Base-by-base conservation (phyloP, 1,284 basidiomycete genomes). In the Garcileccinum viscosum region DNA sequence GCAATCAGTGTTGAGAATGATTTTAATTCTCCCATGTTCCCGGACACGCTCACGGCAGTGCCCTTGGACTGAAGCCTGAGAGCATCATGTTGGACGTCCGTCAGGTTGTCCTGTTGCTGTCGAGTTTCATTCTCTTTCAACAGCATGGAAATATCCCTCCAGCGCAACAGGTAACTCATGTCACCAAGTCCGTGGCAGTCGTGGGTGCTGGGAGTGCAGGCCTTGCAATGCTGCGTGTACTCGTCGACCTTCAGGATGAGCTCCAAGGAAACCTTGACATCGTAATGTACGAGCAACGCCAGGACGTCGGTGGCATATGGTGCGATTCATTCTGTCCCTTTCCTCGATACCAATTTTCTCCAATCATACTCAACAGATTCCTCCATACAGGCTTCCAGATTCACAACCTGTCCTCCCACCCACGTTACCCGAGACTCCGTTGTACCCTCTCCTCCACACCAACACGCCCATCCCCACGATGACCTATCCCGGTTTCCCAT, bases 181-280 rank as follows among this genome's bases (percentile, higher is more conserved):
- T 9, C 5, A 63, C 22, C 40, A 89, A 88, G 77, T 85, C 84
- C 1, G 84, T 90, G 61, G 88, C 84, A 11, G 84, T 90, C 63
- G 79, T 86, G 4, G 85, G 85, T 2, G 86, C 83, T 7, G 88
- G 88, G 0, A 89, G 85, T 71, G 86, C 84, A 7, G 89, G 88
- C 4, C 78, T 89, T 24, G 86, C 85, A 1, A 82, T 83, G 72
- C 77, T 90, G 38, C 87, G 87, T 74, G 83, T 83, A 9, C 75
- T 88, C 35, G 76, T 87, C 15, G 85, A 87, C 74, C 73, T 89
- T 6, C 85, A 86, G 5, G 74, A 77, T 24, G 80, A 85, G 40
- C 67, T 77, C 9, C 77, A 79, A 35, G 69, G 71, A 19, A 74
- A 75, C 14, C 87, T 86, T 82, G 82, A 88, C 30, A 77, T 89